These are phyloP conservation scores for Tylopilus vinaceipallidus DNA, from an alignment of 768 basidiomycete genomes.

Conservation along the genomic window DNA sequence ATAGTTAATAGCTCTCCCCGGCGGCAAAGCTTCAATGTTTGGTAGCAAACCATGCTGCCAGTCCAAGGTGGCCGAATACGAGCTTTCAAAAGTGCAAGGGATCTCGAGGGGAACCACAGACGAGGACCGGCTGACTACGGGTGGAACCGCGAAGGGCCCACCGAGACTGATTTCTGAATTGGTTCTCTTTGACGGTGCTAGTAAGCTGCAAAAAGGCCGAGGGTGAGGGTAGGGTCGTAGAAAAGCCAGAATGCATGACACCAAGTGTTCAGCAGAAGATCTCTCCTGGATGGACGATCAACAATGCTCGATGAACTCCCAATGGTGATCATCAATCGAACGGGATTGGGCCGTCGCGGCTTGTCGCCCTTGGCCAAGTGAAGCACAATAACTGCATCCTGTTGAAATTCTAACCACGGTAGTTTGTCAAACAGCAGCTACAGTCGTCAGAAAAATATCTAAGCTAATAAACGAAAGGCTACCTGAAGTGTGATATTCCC, in stretches of 20 bases:
- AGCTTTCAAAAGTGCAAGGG: too few species aligned
- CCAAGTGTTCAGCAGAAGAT: slow-evolving; percentile 1
- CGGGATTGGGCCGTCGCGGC: slow-evolving; percentile 7
- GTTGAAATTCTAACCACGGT: slow-evolving; percentile 7
- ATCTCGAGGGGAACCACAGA: background rate
- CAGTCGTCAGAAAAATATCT: background rate
- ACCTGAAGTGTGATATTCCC: slow-evolving; percentile 8
- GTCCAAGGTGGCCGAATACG: too few species aligned
- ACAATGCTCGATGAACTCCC: slow-evolving; percentile 6
- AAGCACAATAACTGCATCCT: background rate
- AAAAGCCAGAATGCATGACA: background rate
- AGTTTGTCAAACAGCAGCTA: slow-evolving; percentile 4
- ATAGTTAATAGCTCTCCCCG: too few species aligned
- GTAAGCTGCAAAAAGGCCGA: background rate
- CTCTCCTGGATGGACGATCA: slow-evolving; percentile 4
- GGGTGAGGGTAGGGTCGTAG: background rate
- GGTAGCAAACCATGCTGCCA: too few species aligned
- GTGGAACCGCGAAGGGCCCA: background rate
- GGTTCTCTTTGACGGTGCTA: background rate
- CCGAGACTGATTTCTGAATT: background rate
- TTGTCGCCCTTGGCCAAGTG: slow-evolving; percentile 1
- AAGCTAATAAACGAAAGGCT: background rate
- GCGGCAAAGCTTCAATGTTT: too few species aligned
- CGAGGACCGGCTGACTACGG: background rate
- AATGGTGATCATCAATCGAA: slow-evolving; percentile 5